These are phyloP conservation scores for Lasiodiplodia sp. DNA, from an alignment of 2,329 filamentous ascomycete species.

Conservation along the genomic window DNA sequence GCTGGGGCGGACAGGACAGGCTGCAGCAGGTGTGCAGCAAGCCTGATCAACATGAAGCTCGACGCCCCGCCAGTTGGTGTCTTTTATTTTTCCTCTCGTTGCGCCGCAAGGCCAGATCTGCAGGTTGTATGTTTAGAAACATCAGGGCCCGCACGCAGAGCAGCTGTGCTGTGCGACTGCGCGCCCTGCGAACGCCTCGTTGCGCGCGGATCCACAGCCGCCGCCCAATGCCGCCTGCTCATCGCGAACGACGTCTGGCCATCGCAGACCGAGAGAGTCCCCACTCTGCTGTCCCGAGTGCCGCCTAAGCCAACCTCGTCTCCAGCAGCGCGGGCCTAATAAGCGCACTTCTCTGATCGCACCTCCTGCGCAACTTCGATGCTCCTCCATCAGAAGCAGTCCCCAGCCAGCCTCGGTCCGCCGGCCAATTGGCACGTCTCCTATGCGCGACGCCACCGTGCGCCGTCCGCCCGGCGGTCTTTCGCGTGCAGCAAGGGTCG, in stretches of 20 bases:
- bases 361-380: not conserved
- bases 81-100: conserved; percentile 1
- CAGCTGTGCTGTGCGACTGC: conserved; percentile 15
- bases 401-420: conserved; percentile 6
- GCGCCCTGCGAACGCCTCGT: conserved; percentile 6
- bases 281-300: conserved; percentile 17
- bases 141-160: conserved; percentile 2
- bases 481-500: conserved; percentile 10
- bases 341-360: conserved; percentile 3
- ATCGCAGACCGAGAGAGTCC: not conserved
- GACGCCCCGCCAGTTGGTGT: not conserved
- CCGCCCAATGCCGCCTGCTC: not conserved
- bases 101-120: not conserved
- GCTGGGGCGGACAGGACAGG: not conserved
- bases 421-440: conserved; percentile 7
- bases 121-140: conserved; percentile 25
- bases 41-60: not conserved
- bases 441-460: not conserved
- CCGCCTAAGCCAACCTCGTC: conserved; percentile 21
- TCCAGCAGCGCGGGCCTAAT: conserved; percentile 10
- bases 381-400: not conserved
- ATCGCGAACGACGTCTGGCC: conserved; percentile 18
- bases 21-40: not conserved
- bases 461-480: conserved; percentile 3
- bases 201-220: not conserved